Evolutionary conservation across 257 asterid genomes (phyloP).

Genomic region (Petunia secreta): DNA sequence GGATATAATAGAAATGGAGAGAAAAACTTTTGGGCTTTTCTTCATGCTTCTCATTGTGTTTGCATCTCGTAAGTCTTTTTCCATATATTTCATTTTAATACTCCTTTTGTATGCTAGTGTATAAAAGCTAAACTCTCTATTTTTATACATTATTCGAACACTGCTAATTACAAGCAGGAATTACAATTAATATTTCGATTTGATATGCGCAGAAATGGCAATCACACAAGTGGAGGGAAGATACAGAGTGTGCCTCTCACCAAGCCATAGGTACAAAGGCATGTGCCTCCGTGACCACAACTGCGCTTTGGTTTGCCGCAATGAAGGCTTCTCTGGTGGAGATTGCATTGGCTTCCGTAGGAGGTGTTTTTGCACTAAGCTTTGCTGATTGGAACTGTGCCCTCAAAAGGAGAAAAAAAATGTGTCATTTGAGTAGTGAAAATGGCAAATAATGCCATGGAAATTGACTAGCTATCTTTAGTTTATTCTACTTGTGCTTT

Average conservation of each 20-base stretch:
- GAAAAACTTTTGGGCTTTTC: conserved; percentile 36
- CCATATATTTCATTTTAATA: neutral
- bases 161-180: too few relatives aligned
- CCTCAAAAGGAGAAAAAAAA: too few relatives aligned
- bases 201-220: neutral
- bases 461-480: neutral
- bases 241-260: conserved; percentile 29
- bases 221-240: conserved; percentile 20
- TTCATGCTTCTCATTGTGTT: conserved; percentile 40
- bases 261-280: conserved; percentile 33
- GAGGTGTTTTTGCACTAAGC: conserved; percentile 39
- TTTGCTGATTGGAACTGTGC: conserved; percentile 18
- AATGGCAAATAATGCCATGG: neutral
- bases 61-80: conserved; percentile 36
- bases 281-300: conserved; percentile 30
- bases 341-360: conserved; percentile 33
- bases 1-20: conserved; percentile 24
- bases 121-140: neutral
- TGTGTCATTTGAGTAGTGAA: neutral
- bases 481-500: neutral
- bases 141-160: neutral
- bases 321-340: conserved; percentile 39
- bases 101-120: neutral
- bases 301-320: conserved; percentile 36
- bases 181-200: too few relatives aligned